These are phyloP conservation scores for Candida glucosophila DNA, from an alignment of 1,139 yeast species.

Conservation along the genomic window DNA sequence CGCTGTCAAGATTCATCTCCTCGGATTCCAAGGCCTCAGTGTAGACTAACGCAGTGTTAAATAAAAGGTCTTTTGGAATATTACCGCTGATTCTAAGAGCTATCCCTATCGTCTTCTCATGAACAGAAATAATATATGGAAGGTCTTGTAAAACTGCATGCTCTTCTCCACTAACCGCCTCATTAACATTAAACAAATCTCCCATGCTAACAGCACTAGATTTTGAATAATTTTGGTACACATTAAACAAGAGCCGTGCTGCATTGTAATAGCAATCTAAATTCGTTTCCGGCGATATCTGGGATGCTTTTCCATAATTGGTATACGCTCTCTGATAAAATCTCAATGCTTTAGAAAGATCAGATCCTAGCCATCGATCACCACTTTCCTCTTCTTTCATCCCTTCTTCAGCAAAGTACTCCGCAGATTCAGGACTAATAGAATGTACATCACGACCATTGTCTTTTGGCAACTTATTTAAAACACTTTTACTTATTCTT, in stretches of 20 bases:
- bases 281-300: constrained; percentile 7
- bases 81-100: constrained; percentile 5
- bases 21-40: constrained; percentile 38
- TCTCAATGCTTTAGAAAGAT: constrained; percentile 42
- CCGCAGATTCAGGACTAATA: no score
- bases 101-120: constrained; percentile 26
- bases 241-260: constrained; percentile 40
- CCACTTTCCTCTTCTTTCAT: constrained; percentile 47
- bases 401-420: constrained; percentile 41
- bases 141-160: constrained; percentile 33
- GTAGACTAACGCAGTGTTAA: constrained; percentile 39
- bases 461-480: no score
- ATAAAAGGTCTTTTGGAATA: constrained; percentile 32
- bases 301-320: constrained; percentile 24
- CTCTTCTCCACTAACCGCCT: constrained; percentile 23
- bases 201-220: constrained; percentile 34
- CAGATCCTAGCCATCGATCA: constrained; percentile 51
- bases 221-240: constrained; percentile 34
- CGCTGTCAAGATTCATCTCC: constrained; percentile 10
- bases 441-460: no score
- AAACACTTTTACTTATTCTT: no score
- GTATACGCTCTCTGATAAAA: constrained; percentile 43
- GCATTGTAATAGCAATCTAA: constrained; percentile 41
- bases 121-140: constrained; percentile 23
- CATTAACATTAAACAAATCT: constrained; percentile 31